phyloP scores from a whole-genome alignment of 768 basidiomycete species.

The Lactarius quietus region DNA sequence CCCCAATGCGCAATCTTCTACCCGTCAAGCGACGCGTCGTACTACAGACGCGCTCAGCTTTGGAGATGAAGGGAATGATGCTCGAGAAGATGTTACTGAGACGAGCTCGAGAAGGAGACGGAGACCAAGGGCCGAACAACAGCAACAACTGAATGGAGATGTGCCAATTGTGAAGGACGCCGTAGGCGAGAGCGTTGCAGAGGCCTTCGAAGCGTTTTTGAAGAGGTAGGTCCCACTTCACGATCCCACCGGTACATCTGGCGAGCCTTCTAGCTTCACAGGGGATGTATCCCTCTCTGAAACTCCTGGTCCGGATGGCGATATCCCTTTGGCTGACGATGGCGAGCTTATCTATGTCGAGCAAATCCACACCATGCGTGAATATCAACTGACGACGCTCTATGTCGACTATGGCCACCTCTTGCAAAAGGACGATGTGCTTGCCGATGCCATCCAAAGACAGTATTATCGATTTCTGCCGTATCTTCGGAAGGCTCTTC shows the following conservation, averaged over 20 bases:
- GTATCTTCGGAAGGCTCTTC: slow-evolving; percentile 86
- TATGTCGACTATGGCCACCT: slow-evolving; percentile 95
- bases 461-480: slow-evolving; percentile 98
- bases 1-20: slow-evolving; percentile 33
- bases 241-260: not conserved
- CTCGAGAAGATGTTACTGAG: slow-evolving; percentile 37
- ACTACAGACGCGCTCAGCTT: slow-evolving; percentile 36
- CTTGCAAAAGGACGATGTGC: slow-evolving; percentile 84
- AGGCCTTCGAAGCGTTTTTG: slow-evolving; percentile 88
- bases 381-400: slow-evolving; percentile 91
- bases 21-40: slow-evolving; percentile 29
- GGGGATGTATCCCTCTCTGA: slow-evolving; percentile 74
- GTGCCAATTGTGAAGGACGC: slow-evolving; percentile 88
- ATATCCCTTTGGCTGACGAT: slow-evolving; percentile 49
- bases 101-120: slow-evolving; percentile 42
- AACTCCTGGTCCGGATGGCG: slow-evolving; percentile 76
- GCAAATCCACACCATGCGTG: slow-evolving; percentile 93
- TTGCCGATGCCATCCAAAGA: slow-evolving; percentile 88
- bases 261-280: slow-evolving; percentile 61
- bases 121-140: slow-evolving; percentile 39
- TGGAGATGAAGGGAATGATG: slow-evolving; percentile 45
- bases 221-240: slow-evolving; percentile 55
- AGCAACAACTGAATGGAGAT: slow-evolving; percentile 51
- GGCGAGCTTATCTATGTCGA: slow-evolving; percentile 81
- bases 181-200: slow-evolving; percentile 92